phyloP scores from a whole-genome alignment of 306 rosid species.

The Cucurbita pepo region DNA sequence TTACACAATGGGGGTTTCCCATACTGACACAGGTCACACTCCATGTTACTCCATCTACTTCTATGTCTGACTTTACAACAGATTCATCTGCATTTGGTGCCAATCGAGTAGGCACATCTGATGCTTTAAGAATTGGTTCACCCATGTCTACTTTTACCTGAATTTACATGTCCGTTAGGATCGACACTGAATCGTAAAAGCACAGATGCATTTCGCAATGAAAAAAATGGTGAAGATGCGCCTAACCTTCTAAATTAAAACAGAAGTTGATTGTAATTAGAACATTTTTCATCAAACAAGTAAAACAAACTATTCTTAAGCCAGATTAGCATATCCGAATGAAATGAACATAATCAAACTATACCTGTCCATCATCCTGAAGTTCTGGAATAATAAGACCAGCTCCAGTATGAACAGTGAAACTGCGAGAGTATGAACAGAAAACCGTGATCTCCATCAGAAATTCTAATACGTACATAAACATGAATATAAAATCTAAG shows the following conservation, averaged over 20 bases:
- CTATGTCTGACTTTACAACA: slow-evolving; percentile 48
- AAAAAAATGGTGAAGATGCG: not conserved
- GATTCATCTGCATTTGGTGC: slow-evolving; percentile 40
- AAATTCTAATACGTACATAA: not conserved
- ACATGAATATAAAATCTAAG: not conserved
- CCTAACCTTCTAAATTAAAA: not conserved
- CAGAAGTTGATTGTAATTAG: not conserved
- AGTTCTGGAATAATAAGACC: slow-evolving; percentile 83
- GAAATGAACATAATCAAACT: not conserved
- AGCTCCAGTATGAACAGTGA: slow-evolving; percentile 80
- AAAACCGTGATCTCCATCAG: not conserved
- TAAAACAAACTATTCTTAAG: not conserved
- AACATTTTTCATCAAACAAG: not conserved
- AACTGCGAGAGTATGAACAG: slow-evolving; percentile 25
- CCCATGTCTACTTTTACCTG: slow-evolving; percentile 99
- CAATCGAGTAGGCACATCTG: slow-evolving; percentile 63
- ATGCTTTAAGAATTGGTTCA: slow-evolving; percentile 72
- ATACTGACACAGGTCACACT: slow-evolving; percentile 86
- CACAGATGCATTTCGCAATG: not conserved
- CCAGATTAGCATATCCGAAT: not conserved
- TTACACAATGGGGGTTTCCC: slow-evolving; percentile 94
- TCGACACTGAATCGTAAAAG: not conserved
- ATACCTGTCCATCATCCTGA: slow-evolving; percentile 62
- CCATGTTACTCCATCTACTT: slow-evolving; percentile 75
- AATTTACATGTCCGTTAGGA: slow-evolving; percentile 6